Evolutionary conservation across 176 grass and related monocot species (phyloP), one percentile per base, ranked within the genome.

Genomic region (Raddia distichophylla): DNA sequence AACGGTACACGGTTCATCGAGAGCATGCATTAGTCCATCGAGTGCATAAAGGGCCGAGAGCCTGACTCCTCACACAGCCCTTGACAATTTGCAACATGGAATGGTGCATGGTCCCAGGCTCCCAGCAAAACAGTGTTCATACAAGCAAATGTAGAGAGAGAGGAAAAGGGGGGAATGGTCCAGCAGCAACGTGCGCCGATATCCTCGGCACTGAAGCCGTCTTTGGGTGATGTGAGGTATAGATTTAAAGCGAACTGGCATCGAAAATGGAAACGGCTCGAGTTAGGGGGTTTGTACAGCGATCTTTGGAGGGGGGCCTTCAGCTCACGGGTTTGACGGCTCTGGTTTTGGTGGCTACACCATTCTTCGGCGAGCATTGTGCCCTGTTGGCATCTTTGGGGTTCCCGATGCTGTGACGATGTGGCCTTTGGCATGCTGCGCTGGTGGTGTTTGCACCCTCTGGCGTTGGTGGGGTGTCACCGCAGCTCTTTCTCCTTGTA

Each of bases 401-500:
- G 3, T 33, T 91, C 12, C 80, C 90, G 43, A 94, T 69, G 84
- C 92, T 98, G 84, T 89, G 87, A 54, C 95, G 92, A 45, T 97
- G 91, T 9, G 76, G 32, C 53, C 88, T 74, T 19, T 76, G 62
- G 64, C 60, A 85, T 42, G 61, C 46, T 10, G 80, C 20, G 37
- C 60, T 67, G 44, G 56, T 16, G 1, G 56, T 16, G 1, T 67
- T 72, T 17, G 72, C 57, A 1, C 66, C 76, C 58, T 84, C 78
- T 22, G 84, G 77, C n/a, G 53, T 57, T 5, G 40, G 74, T 18
- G 62, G 67, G 49, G 86, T 20, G 74, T 94, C 95, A 8, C 74
- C 70, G 52, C 70, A 89, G 75, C 95, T 98, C 88, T 87, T 94
- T 69, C 95, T 89, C 86, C 95, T 89, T 35, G 92, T 90, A 68